Percentiles rank a stretch among this genome's conserved stretches.
Evolutionary conservation across 2,329 filamentous ascomycete genomes (phyloP).

Genomic region (Verticillium dahliae): DNA sequence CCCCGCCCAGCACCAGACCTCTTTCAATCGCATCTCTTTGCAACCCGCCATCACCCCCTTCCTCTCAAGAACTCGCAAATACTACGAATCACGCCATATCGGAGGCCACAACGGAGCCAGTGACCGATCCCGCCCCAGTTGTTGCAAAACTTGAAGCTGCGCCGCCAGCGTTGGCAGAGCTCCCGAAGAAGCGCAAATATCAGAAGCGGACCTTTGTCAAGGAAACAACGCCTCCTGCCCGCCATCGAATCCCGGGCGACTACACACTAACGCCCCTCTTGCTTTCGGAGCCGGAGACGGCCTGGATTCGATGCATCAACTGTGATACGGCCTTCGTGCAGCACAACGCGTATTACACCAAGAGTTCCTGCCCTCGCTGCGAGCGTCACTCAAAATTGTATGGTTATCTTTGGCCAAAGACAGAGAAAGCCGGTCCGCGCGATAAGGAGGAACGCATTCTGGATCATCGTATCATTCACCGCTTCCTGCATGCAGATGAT

Average conservation of each 20-base stretch:
- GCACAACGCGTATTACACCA: constrained; percentile 78
- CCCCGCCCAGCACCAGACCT: constrained; percentile 1
- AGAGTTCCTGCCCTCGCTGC: constrained; percentile 81
- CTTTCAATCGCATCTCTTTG: constrained; percentile 26
- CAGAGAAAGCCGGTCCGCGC: constrained; percentile 66
- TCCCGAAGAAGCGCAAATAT: constrained; percentile 25
- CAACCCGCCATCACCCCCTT: constrained; percentile 16
- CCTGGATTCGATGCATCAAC: constrained; percentile 83
- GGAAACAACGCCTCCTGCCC: constrained; percentile 23
- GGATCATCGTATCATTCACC: constrained; percentile 82
- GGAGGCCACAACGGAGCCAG: background rate
- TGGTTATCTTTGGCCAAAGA: constrained; percentile 94
- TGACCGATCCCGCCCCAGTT: background rate
- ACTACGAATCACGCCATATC: background rate
- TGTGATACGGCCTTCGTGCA: constrained; percentile 83
- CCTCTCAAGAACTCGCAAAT: constrained; percentile 1
- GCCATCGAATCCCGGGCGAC: constrained; percentile 59
- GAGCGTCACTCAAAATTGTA: constrained; percentile 95
- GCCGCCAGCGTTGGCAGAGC: background rate
- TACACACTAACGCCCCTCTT: constrained; percentile 77
- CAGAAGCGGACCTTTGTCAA: constrained; percentile 24
- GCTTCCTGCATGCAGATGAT: constrained; percentile 68
- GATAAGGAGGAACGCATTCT: constrained; percentile 69
- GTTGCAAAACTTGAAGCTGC: constrained; percentile 3
- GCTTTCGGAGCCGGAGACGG: constrained; percentile 67